Conservation (phyloP, 768 basidiomycete genomes). For the Filobasidium wieringae region DNA sequence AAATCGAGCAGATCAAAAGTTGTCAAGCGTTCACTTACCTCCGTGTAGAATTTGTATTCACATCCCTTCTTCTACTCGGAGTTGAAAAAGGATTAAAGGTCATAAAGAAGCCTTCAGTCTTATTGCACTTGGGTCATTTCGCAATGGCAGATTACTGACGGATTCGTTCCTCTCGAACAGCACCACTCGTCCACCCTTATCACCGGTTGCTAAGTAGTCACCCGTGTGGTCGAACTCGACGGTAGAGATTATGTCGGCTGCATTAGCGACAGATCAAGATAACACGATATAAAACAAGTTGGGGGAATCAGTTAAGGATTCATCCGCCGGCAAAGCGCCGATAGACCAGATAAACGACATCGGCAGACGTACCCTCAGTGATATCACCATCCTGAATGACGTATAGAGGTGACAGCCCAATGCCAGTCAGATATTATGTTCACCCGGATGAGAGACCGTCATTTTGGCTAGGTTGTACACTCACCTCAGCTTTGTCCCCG, state of each 20-base stretch:
- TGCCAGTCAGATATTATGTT: background rate
- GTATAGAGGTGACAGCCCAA: too few species aligned
- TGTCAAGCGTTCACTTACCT: conserved; percentile 38
- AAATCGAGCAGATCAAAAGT: background rate
- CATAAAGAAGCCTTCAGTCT: background rate
- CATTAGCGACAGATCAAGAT: background rate
- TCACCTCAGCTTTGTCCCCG: conserved; percentile 69
- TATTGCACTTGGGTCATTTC: conserved; percentile 12
- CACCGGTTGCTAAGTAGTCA: conserved; percentile 97
- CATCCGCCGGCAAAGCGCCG: background rate
- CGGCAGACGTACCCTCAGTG: conserved; percentile 66
- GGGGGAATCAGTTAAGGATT: conserved; percentile 11
- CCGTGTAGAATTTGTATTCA: conserved; percentile 99
- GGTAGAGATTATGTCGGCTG: conserved; percentile 99
- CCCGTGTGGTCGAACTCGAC: conserved; percentile 99
- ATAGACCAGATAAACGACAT: background rate
- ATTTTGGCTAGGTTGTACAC: background rate
- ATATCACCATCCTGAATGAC: conserved; percentile 86
- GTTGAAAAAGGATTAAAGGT: conserved; percentile 27
- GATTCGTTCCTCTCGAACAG: conserved; percentile 96
- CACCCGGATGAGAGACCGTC: background rate
- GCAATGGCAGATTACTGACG: too few species aligned
- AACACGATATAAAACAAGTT: background rate
- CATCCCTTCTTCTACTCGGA: conserved; percentile 88
- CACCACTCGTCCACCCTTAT: conserved; percentile 98